Base-by-base conservation (phyloP, 306 rosid genomes). In the Inga leiocalycina region DNA sequence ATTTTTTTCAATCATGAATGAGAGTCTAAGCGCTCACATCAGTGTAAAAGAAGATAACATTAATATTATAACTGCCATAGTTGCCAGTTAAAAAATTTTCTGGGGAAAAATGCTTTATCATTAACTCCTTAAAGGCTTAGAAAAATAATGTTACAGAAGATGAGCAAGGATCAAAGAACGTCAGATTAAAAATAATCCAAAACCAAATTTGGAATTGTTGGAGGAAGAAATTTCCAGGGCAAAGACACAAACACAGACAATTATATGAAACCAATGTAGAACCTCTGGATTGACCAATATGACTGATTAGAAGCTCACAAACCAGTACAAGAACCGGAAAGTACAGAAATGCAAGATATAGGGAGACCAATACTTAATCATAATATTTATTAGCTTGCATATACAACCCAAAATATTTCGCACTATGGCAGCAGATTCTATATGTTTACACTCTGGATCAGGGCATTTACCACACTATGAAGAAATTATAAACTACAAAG, bases 191-290 rank as follows among this genome's bases (percentile, higher is more conserved):
- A 37, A 37, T 16, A 3, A 51, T 30, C 41, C 75, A 51, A 15
- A 64, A 52, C 65, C 37, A 24, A 37, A 41, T 72, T 46, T 78
- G 22, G 66, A 75, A 66, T 7, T 32, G 64, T 44, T 44, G 51
- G 67, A 67, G 71, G 61, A 66, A 54, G n/a, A 56, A 44, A 54
- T 52, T 43, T 65, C 12, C 66, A 68, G 41, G 41, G 39, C 15
- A 76, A 15, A 64, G 76, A 75, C 64, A 69, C 8, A 75, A n/a
- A 78, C n/a, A 59, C 54, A 71, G 20, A 77, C 37, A 75, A 24
- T 22, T 30, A 30, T 8, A 49, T 22, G 64, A 71, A 45, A 72
- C 62, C 24, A 57, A 71, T n/a, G 48, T 73, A 75, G 17, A 86
- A 30, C 64, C 75, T 70, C 46, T 13, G 10, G 76, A 43, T 75